These are phyloP conservation scores for Lactarius vividus DNA, from an alignment of 768 basidiomycete species.

Conservation along the genomic window DNA sequence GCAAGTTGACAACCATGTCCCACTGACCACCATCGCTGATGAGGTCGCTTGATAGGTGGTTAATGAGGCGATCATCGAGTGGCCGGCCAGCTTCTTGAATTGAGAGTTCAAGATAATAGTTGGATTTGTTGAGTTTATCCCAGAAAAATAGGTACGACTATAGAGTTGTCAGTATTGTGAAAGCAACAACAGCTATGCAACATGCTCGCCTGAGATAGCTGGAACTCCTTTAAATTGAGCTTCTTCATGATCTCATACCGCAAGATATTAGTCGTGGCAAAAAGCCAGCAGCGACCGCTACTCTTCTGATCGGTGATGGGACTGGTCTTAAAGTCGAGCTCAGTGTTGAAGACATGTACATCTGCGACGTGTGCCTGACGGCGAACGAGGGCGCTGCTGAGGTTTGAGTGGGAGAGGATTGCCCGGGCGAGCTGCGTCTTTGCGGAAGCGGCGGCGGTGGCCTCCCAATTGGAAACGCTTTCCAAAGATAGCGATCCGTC, in stretches of 20 bases:
- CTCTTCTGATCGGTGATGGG: constrained; percentile 86
- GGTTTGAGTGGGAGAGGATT: constrained; percentile 66
- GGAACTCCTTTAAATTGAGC: constrained; percentile 82
- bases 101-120: constrained; percentile 87
- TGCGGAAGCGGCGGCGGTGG: constrained; percentile 47
- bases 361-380: constrained; percentile 62
- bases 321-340: constrained; percentile 74
- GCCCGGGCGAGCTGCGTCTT: constrained; percentile 75
- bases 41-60: constrained; percentile 69
- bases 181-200: background rate
- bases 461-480: constrained; percentile 69
- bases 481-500: constrained; percentile 60
- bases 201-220: constrained; percentile 74
- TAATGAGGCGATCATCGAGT: constrained; percentile 80
- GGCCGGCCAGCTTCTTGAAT: constrained; percentile 79
- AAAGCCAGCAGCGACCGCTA: constrained; percentile 94
- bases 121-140: constrained; percentile 93
- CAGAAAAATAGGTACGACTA: constrained; percentile 93
- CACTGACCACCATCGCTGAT: constrained; percentile 93
- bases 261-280: constrained; percentile 86
- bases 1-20: constrained; percentile 81
- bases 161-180: background rate
- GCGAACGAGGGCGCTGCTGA: constrained; percentile 59
- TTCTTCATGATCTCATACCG: constrained; percentile 83
- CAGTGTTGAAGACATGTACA: constrained; percentile 78